Percentiles rank a stretch among this genome's conserved stretches.
Evolutionary conservation across 768 basidiomycete species (phyloP).

Genomic region (Atractiella rhizophila): DNA sequence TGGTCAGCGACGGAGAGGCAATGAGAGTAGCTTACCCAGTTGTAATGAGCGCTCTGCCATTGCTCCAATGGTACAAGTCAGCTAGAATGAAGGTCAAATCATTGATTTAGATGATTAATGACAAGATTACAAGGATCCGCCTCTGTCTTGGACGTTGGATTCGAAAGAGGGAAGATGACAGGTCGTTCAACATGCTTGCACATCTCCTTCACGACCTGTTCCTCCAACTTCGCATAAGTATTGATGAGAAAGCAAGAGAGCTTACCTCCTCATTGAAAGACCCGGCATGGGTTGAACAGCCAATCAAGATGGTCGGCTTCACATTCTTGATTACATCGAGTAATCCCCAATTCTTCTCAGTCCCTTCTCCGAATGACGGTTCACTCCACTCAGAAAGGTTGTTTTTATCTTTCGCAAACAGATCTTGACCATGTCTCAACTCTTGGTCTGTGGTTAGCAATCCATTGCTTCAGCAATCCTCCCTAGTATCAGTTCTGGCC

Average conservation of each 20-base stretch:
- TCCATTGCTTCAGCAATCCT: too few relatives aligned
- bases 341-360: too few relatives aligned
- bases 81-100: slow-evolving; percentile 12
- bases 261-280: slow-evolving; percentile 49
- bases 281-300: slow-evolving; percentile 50
- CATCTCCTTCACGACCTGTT: slow-evolving; percentile 28
- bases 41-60: slow-evolving; percentile 51
- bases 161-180: slow-evolving; percentile 60
- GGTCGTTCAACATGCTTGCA: slow-evolving; percentile 41
- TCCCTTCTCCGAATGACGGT: too few relatives aligned
- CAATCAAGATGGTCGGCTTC: slow-evolving; percentile 59
- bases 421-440: not conserved
- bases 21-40: slow-evolving; percentile 33
- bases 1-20: slow-evolving; percentile 36
- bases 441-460: too few relatives aligned
- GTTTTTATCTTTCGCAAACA: not conserved
- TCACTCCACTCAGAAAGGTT: not conserved
- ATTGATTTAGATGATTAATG: not conserved
- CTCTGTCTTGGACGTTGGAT: slow-evolving; percentile 54
- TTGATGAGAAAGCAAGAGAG: not conserved
- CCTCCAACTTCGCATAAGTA: not conserved
- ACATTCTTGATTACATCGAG: slow-evolving; percentile 45
- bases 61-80: slow-evolving; percentile 50
- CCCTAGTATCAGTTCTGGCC: too few relatives aligned
- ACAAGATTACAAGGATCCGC: slow-evolving; percentile 29